phyloP scores from a whole-genome alignment of 306 rosid species.

The Echinosophora koreensis region DNA sequence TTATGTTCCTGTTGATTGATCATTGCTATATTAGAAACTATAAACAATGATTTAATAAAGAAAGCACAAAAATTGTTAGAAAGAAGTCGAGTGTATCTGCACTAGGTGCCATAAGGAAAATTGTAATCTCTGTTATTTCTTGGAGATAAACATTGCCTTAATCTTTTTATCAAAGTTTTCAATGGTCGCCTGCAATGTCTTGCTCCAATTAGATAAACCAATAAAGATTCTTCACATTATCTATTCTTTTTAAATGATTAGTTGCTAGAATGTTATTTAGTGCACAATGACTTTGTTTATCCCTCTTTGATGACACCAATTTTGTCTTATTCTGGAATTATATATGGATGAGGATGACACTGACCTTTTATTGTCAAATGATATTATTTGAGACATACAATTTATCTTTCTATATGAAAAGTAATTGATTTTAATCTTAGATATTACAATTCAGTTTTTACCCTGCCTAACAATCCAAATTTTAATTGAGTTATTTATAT shows the following conservation, averaged over 20 bases:
- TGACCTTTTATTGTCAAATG: slow-evolving; percentile 18
- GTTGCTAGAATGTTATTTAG: slow-evolving; percentile 51
- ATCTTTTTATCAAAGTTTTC: slow-evolving; percentile 30
- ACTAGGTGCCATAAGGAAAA: not conserved
- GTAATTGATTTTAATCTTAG: not conserved
- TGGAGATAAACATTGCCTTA: slow-evolving; percentile 19
- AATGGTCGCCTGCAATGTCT: slow-evolving; percentile 2
- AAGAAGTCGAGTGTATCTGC: slow-evolving; percentile 25
- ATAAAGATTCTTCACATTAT: slow-evolving; percentile 39
- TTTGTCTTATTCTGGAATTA: slow-evolving; percentile 54
- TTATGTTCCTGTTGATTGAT: slow-evolving; percentile 1
- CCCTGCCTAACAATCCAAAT: no score
- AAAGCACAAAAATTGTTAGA: not conserved
- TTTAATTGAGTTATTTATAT: slow-evolving; percentile 6
- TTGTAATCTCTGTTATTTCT: not conserved
- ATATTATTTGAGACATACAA: slow-evolving; percentile 29
- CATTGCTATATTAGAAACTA: slow-evolving; percentile 34
- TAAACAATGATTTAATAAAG: not conserved
- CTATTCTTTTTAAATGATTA: slow-evolving; percentile 44
- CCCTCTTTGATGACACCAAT: slow-evolving; percentile 22
- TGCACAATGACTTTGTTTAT: slow-evolving; percentile 29
- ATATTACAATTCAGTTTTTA: not conserved
- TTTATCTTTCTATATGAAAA: slow-evolving; percentile 13
- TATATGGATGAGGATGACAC: not conserved
- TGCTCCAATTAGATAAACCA: slow-evolving; percentile 35